Conservation (phyloP, 495 filamentous ascomycete genomes). For the Aspergillus diversus region DNA sequence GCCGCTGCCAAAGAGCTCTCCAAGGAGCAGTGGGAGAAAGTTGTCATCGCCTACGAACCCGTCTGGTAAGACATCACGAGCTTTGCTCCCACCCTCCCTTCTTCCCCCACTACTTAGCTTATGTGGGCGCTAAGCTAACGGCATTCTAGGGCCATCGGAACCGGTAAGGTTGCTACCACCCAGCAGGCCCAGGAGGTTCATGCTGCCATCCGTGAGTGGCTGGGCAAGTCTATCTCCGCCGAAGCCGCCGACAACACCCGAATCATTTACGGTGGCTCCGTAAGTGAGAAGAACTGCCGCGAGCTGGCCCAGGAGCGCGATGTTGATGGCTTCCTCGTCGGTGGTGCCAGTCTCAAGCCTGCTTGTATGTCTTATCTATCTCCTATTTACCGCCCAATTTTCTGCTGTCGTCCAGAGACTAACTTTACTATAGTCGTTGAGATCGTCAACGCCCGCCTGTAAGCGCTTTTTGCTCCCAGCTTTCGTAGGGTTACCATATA, state of each 20-base stretch:
- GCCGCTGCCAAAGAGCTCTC: slow-evolving; percentile 64
- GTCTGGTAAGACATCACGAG: slow-evolving; percentile 67
- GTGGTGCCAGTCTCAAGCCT: slow-evolving; percentile 97
- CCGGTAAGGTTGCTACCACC: slow-evolving; percentile 93
- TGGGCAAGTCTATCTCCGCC: slow-evolving; percentile 71
- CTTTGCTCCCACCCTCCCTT: slow-evolving; percentile 1
- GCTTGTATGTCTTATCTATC: slow-evolving; percentile 69
- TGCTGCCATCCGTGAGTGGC: slow-evolving; percentile 87
- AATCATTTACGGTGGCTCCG: slow-evolving; percentile 94
- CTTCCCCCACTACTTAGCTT: neutral
- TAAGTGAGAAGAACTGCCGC: slow-evolving; percentile 97
- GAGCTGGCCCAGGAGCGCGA: slow-evolving; percentile 89
- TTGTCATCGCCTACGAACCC: slow-evolving; percentile 98
- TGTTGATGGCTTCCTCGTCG: slow-evolving; percentile 98
- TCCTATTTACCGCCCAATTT: neutral
- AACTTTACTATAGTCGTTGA: slow-evolving; percentile 56
- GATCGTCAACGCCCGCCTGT: slow-evolving; percentile 65
- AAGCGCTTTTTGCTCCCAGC: slow-evolving; percentile 33
- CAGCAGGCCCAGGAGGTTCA: slow-evolving; percentile 96
- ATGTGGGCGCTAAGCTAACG: slow-evolving; percentile 17
- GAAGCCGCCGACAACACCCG: slow-evolving; percentile 77
- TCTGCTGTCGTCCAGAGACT: neutral
- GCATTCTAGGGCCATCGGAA: slow-evolving; percentile 77
- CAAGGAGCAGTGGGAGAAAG: slow-evolving; percentile 83
- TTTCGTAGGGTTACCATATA: neutral